A percentile compares a stretch with the other conserved stretches of the same genome.
Evolutionary conservation across 352 stramenopile genomes (phyloP).

Genomic region (Lagenidium giganteum): DNA sequence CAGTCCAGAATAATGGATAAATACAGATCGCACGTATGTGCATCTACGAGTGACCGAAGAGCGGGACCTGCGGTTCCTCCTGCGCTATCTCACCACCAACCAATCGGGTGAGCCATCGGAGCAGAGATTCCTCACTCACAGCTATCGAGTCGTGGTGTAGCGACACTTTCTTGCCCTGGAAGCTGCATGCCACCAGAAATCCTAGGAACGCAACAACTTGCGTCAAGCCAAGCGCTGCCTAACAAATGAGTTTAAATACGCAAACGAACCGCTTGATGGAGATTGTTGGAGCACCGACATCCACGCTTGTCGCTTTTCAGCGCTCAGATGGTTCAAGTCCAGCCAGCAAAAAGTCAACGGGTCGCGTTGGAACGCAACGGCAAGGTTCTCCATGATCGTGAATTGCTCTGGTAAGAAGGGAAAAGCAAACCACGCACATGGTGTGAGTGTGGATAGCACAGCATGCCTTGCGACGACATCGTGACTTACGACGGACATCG

Average conservation of each 20-base stretch:
- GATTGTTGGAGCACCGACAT: conserved; percentile 29
- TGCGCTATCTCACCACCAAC: conserved; percentile 55
- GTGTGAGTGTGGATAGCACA: too few species aligned
- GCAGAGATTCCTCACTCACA: conserved; percentile 26
- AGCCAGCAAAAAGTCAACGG: conserved; percentile 79
- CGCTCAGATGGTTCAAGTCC: conserved; percentile 29
- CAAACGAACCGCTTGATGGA: conserved; percentile 25
- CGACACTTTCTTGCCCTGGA: conserved; percentile 63
- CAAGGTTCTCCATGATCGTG: conserved; percentile 51
- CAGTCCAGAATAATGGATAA: too few species aligned
- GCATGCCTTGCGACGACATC: too few species aligned
- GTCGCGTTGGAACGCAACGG: conserved; percentile 62
- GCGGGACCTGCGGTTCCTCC: conserved; percentile 18
- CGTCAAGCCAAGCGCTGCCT: too few species aligned
- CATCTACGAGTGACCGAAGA: too few species aligned
- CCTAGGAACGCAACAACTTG: too few species aligned
- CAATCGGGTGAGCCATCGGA: conserved; percentile 59
- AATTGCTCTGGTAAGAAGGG: conserved; percentile 59
- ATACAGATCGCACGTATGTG: too few species aligned
- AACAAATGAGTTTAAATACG: not conserved
- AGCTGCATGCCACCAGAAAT: conserved; percentile 49
- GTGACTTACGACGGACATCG: conserved; percentile 50
- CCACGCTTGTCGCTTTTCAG: conserved; percentile 36
- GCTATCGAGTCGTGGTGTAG: conserved; percentile 17
- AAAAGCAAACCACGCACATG: not conserved